These are phyloP conservation scores for Clitopilus passeckerianus DNA, from an alignment of 768 basidiomycete species.

Conservation along the genomic window DNA sequence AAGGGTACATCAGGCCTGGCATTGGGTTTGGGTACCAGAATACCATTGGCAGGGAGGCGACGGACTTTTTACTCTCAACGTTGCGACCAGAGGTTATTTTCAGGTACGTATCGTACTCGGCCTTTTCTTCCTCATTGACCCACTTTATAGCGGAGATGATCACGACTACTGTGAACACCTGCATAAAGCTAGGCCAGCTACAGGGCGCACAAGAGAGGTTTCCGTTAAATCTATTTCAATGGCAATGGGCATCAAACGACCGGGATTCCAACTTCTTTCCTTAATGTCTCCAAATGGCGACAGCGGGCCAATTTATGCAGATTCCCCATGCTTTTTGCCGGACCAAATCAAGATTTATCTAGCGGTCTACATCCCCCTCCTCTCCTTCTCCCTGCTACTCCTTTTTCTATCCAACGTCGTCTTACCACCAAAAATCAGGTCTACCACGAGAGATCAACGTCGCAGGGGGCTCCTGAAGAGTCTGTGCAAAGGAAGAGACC, in stretches of 20 bases:
- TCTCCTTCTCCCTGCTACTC: constrained; percentile 51
- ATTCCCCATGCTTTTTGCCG: constrained; percentile 75
- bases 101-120: constrained; percentile 43
- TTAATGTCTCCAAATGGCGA: constrained; percentile 29
- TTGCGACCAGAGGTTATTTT: constrained; percentile 68
- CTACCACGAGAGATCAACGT: neutral
- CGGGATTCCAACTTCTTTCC: constrained; percentile 89
- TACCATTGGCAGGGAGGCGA: constrained; percentile 62
- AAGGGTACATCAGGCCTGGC: constrained; percentile 67
- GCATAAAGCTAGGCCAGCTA: constrained; percentile 17
- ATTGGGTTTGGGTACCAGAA: constrained; percentile 84
- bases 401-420: constrained; percentile 26
- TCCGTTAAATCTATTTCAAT: constrained; percentile 90
- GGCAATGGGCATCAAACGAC: constrained; percentile 78
- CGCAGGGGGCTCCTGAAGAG: neutral
- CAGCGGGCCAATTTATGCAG: constrained; percentile 31
- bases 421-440: constrained; percentile 8
- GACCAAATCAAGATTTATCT: constrained; percentile 80
- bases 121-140: constrained; percentile 1
- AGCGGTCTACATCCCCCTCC: constrained; percentile 63
- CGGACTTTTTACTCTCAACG: constrained; percentile 58
- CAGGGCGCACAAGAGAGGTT: constrained; percentile 50
- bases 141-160: constrained; percentile 71
- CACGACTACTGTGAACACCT: constrained; percentile 90
- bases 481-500: neutral